Base-by-base conservation (phyloP, 805 yeast species). In the Candida quercuum region DNA sequence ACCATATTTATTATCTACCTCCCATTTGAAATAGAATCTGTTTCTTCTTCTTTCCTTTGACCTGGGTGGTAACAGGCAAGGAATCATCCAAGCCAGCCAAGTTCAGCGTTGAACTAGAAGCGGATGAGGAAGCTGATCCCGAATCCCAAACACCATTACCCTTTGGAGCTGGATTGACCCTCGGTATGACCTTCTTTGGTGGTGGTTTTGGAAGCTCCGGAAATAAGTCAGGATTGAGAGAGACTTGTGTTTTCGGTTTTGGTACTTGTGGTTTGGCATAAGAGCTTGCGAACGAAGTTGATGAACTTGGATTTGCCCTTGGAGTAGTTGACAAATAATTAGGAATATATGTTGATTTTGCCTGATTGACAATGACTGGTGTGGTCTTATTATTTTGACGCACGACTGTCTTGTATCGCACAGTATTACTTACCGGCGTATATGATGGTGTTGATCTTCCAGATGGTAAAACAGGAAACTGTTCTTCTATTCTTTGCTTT, bases 21-120 rank as follows among this genome's bases (percentile, higher is more conserved):
- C 81, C 81, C 34, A 71, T 61, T 38, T 70, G 73, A 47, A 74
- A 71, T 20, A 76, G 55, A 14, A 76, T 49, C 47, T 76, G 78
- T 48, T 75, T 76, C 54, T 74, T 74, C 54, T 74, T 71, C 47
- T 66, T 60, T 19, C 61, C 63, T 39, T 65, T 72, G 6, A 57
- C 59, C 28, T 41, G 39, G 6, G 30, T 39, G 4, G 46, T 18
- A 17, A 45, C 43, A 14, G 51, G 49, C 35, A 52, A 44, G 8
- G 56, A 33, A 20, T 40, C 40, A n/a, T 40, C 37, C 16, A 60
- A 15, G 3, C 43, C 32, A 25, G 49, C 19, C 40, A 59, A 29
- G 40, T 52, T 54, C 26, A 52, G 43, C 1, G 47, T 18, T 29
- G 49, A 52, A 18, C 18, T 33, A 4, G 41, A 35, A 3, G 38